Percentiles rank a stretch among this genome's conserved stretches.
Conservation (phyloP, 2,329 filamentous ascomycete genomes). For the Fusarium palustre region DNA sequence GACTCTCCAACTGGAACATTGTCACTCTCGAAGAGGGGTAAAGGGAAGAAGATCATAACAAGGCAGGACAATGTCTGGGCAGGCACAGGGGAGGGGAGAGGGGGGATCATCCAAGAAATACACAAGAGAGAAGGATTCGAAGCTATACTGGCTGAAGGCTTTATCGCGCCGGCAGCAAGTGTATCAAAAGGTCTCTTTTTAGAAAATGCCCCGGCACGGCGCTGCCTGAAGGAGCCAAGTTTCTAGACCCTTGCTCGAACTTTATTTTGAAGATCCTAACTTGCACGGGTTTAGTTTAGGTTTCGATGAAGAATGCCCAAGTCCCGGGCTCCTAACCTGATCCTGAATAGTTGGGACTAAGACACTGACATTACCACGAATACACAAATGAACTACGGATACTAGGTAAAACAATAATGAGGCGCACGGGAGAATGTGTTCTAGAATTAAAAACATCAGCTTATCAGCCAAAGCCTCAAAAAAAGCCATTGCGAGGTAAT, state of each 20-base stretch:
- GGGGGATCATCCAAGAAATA: background rate
- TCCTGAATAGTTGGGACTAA: background rate
- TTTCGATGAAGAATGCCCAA: constrained; percentile 27
- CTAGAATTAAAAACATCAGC: background rate
- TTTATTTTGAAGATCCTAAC: constrained; percentile 33
- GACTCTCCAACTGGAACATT: background rate
- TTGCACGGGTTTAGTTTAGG: constrained; percentile 14
- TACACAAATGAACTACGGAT: background rate
- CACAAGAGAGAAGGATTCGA: background rate
- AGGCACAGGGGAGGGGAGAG: no score
- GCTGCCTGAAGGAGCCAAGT: constrained; percentile 35
- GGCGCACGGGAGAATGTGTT: background rate
- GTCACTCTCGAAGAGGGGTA: background rate
- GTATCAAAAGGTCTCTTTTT: constrained; percentile 12
- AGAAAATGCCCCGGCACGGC: constrained; percentile 39
- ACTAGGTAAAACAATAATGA: background rate
- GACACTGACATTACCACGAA: background rate
- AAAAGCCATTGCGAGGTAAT: background rate
- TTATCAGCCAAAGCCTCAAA: background rate
- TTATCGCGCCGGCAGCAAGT: background rate
- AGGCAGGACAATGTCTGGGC: background rate
- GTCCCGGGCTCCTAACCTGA: background rate
- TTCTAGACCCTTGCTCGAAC: constrained; percentile 33
- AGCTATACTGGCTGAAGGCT: background rate
- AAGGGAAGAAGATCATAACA: background rate